These are phyloP conservation scores for Scheffersomyces lignosus DNA, from an alignment of 805 yeast species.

Conservation along the genomic window DNA sequence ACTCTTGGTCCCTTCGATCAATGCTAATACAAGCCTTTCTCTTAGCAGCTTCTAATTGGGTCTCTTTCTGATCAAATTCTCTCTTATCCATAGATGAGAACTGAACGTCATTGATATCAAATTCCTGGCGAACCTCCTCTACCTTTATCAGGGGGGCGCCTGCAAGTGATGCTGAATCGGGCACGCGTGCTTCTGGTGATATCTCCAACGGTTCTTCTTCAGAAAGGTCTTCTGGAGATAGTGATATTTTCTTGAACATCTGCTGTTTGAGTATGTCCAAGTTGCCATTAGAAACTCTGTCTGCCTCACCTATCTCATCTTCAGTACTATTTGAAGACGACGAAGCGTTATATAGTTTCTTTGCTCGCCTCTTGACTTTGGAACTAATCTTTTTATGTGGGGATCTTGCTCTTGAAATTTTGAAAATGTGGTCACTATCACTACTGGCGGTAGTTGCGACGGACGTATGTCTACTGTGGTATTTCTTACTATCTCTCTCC, in stretches of 20 bases:
- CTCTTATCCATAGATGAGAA: slow-evolving; percentile 1
- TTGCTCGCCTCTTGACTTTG: slow-evolving; percentile 8
- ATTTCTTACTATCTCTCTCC: neutral
- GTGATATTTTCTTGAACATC: slow-evolving; percentile 7
- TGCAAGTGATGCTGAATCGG: neutral
- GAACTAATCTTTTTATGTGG: slow-evolving; percentile 6
- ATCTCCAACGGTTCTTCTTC: neutral
- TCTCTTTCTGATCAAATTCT: slow-evolving; percentile 3
- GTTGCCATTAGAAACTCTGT: neutral
- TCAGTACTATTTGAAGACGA: slow-evolving; percentile 4
- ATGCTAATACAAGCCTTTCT: no score
- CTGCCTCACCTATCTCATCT: neutral
- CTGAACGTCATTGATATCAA: slow-evolving; percentile 4
- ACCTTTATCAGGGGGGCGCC: neutral
- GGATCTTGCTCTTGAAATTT: slow-evolving; percentile 4
- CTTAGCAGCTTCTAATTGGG: slow-evolving; percentile 3
- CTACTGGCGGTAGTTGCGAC: slow-evolving; percentile 6
- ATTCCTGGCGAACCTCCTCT: neutral
- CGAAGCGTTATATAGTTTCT: slow-evolving; percentile 7
- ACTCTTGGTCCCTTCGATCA: neutral
- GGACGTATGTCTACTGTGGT: slow-evolving; percentile 8
- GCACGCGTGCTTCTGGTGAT: neutral
- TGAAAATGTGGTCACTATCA: slow-evolving; percentile 9
- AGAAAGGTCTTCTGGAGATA: slow-evolving; percentile 3
- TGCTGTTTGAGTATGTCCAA: slow-evolving; percentile 5